Base-by-base conservation (phyloP, 495 filamentous ascomycete genomes). In the Evernia prunastri region DNA sequence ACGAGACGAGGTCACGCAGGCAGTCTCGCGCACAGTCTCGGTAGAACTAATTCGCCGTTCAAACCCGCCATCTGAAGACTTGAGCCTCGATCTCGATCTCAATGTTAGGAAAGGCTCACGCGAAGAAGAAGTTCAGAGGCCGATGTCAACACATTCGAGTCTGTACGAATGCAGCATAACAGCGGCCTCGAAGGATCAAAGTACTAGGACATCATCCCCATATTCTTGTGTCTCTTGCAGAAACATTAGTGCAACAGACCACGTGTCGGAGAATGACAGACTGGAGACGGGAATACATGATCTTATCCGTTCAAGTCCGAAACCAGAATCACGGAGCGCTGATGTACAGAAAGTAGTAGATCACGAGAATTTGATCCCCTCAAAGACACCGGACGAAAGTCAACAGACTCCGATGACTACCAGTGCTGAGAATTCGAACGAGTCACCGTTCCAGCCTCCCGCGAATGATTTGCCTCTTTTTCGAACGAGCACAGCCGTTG, bases 191-290 rank as follows among this genome's bases (percentile, higher is more conserved):
- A 47, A 47, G n/a, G 45, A 23, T 7, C 47, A 51, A 51, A 51
- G 47, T 9, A 51, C 47, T 29, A 27, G 47, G n/a, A 29, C 47
- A 13, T 51, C 47, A 15, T 51, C 47, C 6, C 47, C 47, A 51
- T 51, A 51, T 29, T 51, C 47, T 51, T 51, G 47, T 51, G 25
- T 51, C 47, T 51, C 47, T 25, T 51, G 47, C 47, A 27, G 13
- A 11, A 29, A 51, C 25, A 5, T 29, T 29, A 11, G 47, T 27
- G 23, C 11, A 29, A 51, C 25, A 51, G 47, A 27, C 4, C 23
- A 51, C 4, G 6, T 27, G 4, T 51, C 13, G 25, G 25, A 51
- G 29, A 51, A 29, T 7, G 47, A 51, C 3, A 51, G 3, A 5
- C 25, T 51, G 11, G 47, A 51, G 25, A 25, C 47, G 12, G 47